These are phyloP conservation scores for Candida sp. DNA, from an alignment of 1,139 yeast species.

Conservation along the genomic window DNA sequence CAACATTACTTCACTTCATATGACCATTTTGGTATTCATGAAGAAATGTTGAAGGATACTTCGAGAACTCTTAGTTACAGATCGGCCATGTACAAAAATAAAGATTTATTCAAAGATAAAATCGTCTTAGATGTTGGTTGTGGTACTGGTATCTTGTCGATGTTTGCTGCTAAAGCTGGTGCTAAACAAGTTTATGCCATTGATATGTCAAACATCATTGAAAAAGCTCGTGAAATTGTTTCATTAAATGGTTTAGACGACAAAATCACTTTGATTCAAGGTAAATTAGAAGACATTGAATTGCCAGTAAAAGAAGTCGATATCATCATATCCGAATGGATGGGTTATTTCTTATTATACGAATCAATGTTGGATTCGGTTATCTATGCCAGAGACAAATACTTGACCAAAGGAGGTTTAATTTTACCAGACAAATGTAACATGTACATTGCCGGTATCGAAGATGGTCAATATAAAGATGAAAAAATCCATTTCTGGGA, in stretches of 20 bases:
- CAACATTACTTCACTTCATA: conserved; percentile 94
- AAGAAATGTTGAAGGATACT: conserved; percentile 96
- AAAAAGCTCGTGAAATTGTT: conserved; percentile 86
- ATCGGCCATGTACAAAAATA: conserved; percentile 89
- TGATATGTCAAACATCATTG: conserved; percentile 96
- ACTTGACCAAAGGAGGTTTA: conserved; percentile 81
- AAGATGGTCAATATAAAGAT: conserved; percentile 90
- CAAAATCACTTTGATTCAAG: conserved; percentile 85
- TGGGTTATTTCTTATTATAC: conserved; percentile 95
- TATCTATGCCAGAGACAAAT: conserved; percentile 88
- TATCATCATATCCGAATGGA: conserved; percentile 97
- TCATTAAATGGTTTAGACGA: conserved; percentile 82
- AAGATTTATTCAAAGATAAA: conserved; percentile 86
- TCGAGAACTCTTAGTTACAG: conserved; percentile 91
- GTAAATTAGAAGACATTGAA: conserved; percentile 91
- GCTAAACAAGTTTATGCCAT: conserved; percentile 97
- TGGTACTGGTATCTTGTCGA: conserved; percentile 95
- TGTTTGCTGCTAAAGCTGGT: conserved; percentile 99
- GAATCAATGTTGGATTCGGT: conserved; percentile 99
- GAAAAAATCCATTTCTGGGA: conserved; percentile 96
- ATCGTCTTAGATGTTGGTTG: conserved; percentile 98
- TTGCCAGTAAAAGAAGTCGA: conserved; percentile 82
- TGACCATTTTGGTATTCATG: conserved; percentile 97
- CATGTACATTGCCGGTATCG: conserved; percentile 89
- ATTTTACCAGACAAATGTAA: conserved; percentile 95